phyloP scores from a whole-genome alignment of 208 protist species.

The Leptomonas seymouri region DNA sequence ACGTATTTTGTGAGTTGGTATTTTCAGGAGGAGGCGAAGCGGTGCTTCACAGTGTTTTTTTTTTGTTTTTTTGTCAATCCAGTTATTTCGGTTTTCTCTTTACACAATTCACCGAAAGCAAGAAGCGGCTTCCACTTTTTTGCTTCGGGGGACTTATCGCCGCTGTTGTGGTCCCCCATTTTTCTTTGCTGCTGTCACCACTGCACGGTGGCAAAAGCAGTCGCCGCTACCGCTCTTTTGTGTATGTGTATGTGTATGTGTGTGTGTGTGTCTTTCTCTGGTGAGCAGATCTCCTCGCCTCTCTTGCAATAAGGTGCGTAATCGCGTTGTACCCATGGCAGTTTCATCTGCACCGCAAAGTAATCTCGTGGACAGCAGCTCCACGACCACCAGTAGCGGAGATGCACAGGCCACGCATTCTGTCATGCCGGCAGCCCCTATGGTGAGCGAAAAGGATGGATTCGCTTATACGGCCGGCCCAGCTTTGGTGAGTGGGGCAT shows the following conservation, averaged over 20 bases:
- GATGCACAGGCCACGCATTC: not conserved
- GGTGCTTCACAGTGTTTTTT: no score
- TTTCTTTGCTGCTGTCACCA: not conserved
- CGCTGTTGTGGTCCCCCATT: not conserved
- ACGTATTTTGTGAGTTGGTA: no score
- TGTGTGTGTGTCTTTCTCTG: not conserved
- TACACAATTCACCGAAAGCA: no score
- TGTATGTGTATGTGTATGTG: not conserved
- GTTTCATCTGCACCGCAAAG: not conserved
- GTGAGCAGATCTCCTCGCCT: not conserved
- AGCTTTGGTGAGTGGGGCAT: slow-evolving; percentile 73
- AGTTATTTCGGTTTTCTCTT: no score
- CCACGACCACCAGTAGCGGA: not conserved
- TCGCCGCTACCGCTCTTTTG: not conserved
- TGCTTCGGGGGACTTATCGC: not conserved
- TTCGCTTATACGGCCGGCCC: slow-evolving; percentile 68
- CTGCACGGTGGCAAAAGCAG: not conserved
- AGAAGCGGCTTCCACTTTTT: not conserved
- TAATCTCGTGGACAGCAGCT: not conserved
- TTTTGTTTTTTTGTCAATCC: no score
- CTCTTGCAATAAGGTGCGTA: not conserved
- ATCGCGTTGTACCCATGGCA: not conserved
- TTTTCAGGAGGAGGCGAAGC: no score
- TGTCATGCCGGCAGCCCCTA: not conserved
- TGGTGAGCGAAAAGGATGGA: slow-evolving; percentile 23